Evolutionary conservation across 2,329 filamentous ascomycete species (phyloP), one percentile per base, ranked within the genome.

Genomic region (Diaporthe citriasiana): DNA sequence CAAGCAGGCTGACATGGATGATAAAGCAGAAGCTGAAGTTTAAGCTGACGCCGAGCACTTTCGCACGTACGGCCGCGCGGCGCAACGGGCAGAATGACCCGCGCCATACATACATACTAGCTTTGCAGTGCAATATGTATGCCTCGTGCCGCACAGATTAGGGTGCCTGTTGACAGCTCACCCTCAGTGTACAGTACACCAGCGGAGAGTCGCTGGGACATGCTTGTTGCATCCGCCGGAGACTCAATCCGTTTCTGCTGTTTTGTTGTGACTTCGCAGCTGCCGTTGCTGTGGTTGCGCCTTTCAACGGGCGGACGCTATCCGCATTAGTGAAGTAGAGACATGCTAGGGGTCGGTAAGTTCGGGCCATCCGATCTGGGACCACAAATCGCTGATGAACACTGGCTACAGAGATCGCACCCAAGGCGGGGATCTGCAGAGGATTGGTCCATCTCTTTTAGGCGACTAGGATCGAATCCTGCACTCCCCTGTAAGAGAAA

Each of bases 361-460:
- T 66, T 66, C 63, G 63, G 63, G 10, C 63, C 63, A 38, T 40
- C 63, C 63, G 63, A 66, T 66, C 45, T 38, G 22, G 45, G 30
- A 51, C 63, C 30, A 66, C 45, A 38, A 50, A 38, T 47, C 45
- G 35, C 7, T 51, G 13, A 47, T 51, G 27, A 63, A 63, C 25
- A 63, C 45, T 50, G 45, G 56, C 33, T 30, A 6, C 42, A 50
- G 42, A 50, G 60, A 66, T 66, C 60, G 45, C 42, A 35, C 27
- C 60, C 19, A 22, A 4, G 42, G 60, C 15, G 63, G 63, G 63
- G 63, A 66, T 35, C 63, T 66, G 45, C 45, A 35, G 60, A 25
- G 60, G 22, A 27, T 33, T 38, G 63, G 42, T 30, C 27, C 35
- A 45, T 45, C 27, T 65, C 27, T 30, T 50, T 65, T 22, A 22